phyloP scores from a whole-genome alignment of 2,329 filamentous ascomycete genomes.

The Arthrobotrys iridis region DNA sequence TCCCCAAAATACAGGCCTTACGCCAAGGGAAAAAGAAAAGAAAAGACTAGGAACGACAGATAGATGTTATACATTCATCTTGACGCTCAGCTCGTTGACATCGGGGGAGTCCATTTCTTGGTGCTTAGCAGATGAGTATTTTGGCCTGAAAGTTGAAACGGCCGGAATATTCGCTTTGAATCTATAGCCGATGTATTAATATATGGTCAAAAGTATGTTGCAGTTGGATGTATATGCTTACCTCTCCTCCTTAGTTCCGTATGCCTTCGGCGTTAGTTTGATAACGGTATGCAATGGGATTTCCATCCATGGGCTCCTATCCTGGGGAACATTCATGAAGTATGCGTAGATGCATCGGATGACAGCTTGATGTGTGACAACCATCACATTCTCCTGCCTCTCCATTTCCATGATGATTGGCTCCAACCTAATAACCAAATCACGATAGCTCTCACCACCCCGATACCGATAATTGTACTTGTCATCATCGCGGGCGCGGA shows the following conservation, averaged over 20 bases:
- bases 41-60: background rate
- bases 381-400: constrained; percentile 93
- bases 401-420: constrained; percentile 99
- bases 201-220: background rate
- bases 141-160: constrained; percentile 94
- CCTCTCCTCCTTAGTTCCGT: constrained; percentile 88
- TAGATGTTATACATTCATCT: constrained; percentile 43
- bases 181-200: constrained; percentile 36
- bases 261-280: constrained; percentile 92
- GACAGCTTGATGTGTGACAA: constrained; percentile 97
- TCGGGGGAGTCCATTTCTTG: constrained; percentile 65
- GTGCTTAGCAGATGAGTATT: constrained; percentile 91
- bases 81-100: constrained; percentile 51
- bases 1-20: constrained; percentile 9
- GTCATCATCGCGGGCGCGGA: constrained; percentile 92
- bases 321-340: constrained; percentile 96
- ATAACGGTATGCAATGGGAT: constrained; percentile 96
- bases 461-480: constrained; percentile 99
- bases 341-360: constrained; percentile 97
- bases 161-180: constrained; percentile 87
- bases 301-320: constrained; percentile 96
- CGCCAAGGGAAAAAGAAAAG: constrained; percentile 13
- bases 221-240: constrained; percentile 64
- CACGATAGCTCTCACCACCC: constrained; percentile 92
- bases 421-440: constrained; percentile 96